Evolutionary conservation across 768 basidiomycete genomes (phyloP).

Genomic region (Leccinum uliginosum): DNA sequence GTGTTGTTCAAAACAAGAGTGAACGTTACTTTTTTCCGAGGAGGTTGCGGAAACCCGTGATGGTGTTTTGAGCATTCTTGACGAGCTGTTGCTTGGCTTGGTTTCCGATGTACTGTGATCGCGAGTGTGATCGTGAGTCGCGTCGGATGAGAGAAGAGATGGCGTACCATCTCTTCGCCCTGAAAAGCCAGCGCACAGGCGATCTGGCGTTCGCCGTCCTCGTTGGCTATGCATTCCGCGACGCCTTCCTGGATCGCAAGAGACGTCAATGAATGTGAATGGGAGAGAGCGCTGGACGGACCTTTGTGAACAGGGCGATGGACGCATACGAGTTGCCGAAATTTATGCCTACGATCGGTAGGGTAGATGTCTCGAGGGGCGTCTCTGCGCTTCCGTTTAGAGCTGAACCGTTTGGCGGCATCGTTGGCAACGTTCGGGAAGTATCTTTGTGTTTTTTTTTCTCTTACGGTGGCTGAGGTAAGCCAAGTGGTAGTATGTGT

Average conservation of each 20-base stretch:
- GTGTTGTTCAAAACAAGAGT: background rate
- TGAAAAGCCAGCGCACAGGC: conserved; percentile 89
- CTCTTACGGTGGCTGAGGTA: conserved; percentile 7
- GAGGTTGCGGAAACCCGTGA: conserved; percentile 90
- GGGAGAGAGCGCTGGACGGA: conserved; percentile 30
- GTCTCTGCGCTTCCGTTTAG: conserved; percentile 53
- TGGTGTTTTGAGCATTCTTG: conserved; percentile 91
- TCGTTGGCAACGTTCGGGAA: conserved; percentile 13
- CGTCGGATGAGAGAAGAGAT: background rate
- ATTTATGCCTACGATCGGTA: conserved; percentile 87
- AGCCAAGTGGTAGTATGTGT: background rate
- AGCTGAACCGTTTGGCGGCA: conserved; percentile 37
- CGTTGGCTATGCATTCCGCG: conserved; percentile 95
- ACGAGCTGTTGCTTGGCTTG: conserved; percentile 92
- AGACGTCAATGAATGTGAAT: background rate
- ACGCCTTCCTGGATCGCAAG: conserved; percentile 64
- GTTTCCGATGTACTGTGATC: conserved; percentile 86
- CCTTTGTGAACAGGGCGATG: conserved; percentile 94
- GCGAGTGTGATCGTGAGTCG: conserved; percentile 2
- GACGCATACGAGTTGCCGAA: conserved; percentile 94
- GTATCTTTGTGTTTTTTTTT: background rate
- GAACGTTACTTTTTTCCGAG: conserved; percentile 82
- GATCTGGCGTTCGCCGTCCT: conserved; percentile 98
- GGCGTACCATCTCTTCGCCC: conserved; percentile 83
- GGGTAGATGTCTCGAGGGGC: conserved; percentile 33